Base-by-base conservation (phyloP, 352 stramenopile species). In the Nannochloropsis limnetica region DNA sequence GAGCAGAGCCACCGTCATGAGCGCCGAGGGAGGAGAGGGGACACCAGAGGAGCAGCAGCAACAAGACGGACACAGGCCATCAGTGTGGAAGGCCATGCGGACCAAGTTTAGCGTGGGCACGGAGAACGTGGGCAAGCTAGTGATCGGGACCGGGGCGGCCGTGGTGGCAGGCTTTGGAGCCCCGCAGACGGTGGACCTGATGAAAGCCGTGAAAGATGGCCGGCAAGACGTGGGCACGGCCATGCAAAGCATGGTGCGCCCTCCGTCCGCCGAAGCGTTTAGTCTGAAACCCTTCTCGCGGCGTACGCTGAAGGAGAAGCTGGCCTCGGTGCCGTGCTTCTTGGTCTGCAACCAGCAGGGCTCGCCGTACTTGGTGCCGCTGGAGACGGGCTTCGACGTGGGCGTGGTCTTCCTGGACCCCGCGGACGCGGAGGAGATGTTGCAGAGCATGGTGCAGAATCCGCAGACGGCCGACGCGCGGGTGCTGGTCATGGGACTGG, bases 271-370 rank as follows among this genome's bases (percentile, higher is more conserved):
- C 61, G 61, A 74, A 29, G 61, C 61, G 15, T 74, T 74, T 20
- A 74, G 61, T 20, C 61, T 74, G 61, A 74, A 74, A 20, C 61
- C 61, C 61, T 74, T 74, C 61, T 74, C 61, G n/a, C 61, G 61
- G 61, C 61, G 61, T 8, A 25, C 61, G n/a, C 61, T 74, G 61
- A 74, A 74, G 61, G 61, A 74, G 61, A 74, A 74, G 61, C 61
- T 74, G 61, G 61, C 61, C 61, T 74, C 61, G 61, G 61, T 74
- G 61, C 61, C 61, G n/a, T 74, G 61, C 61, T 74, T 74, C 61
- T 29, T 74, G 61, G 61, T 74, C n/a, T 74, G 61, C 61, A 74
- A 74, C 61, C 61, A 74, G n/a, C 61, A 74, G 61, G 61, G 61
- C 25, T 74, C 61, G 61, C 61, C 61, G n/a, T 74, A 74, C 61